phyloP scores from a whole-genome alignment of 2,329 filamentous ascomycete species.

The Diaporthe caulivora region DNA sequence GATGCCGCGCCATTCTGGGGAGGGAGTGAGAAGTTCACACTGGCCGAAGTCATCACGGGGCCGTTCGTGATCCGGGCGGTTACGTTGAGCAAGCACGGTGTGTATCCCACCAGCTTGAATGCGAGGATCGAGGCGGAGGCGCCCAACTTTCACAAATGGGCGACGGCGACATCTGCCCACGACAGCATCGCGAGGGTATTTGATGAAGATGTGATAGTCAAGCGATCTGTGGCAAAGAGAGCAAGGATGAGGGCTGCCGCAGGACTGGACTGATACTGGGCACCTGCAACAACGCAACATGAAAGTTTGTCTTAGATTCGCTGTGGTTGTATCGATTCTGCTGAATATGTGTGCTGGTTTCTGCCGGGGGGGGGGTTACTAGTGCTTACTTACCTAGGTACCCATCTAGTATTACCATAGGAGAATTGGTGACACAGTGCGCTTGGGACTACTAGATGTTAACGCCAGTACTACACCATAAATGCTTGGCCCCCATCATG shows the following conservation, averaged over 20 bases:
- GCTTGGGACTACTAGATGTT: neutral
- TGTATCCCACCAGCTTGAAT: conserved; percentile 62
- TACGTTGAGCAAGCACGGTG: conserved; percentile 56
- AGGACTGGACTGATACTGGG: conserved; percentile 28
- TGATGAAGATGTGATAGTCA: conserved; percentile 60
- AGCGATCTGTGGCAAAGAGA: conserved; percentile 54
- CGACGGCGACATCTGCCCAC: conserved; percentile 65
- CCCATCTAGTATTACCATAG: neutral
- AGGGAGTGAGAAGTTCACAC: conserved; percentile 71
- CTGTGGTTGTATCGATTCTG: neutral
- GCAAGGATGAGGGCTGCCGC: conserved; percentile 38
- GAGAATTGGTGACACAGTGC: neutral
- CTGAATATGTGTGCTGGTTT: neutral
- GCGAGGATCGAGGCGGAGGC: conserved; percentile 44
- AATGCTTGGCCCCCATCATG: neutral
- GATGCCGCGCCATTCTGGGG: conserved; percentile 69
- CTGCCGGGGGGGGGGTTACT: no score
- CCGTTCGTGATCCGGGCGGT: conserved; percentile 31
- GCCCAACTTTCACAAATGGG: conserved; percentile 73
- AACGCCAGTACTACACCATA: neutral
- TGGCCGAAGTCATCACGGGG: conserved; percentile 72
- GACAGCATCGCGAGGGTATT: conserved; percentile 73
- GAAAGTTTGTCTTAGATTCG: neutral
- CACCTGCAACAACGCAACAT: neutral
- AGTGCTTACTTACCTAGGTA: neutral